Base-by-base conservation (phyloP, 108 stramenopile genomes). In the Nitzschia putrida region DNA sequence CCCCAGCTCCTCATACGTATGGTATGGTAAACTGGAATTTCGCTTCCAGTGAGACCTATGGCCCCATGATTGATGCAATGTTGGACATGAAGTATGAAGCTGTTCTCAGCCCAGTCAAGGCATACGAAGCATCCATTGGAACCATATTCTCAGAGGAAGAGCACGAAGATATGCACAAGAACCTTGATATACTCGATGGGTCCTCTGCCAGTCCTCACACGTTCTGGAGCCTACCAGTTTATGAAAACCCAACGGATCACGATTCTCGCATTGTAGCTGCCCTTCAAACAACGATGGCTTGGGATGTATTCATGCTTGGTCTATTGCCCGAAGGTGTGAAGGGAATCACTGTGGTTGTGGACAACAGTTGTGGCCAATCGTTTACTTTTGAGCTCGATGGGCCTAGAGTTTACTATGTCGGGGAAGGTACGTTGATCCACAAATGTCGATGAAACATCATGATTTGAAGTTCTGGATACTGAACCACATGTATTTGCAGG, bases 271-370 rank as follows among this genome's bases (percentile, higher is more conserved):
- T 14, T 8, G 61, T 64, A 2, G 45, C 22, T 3, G 61, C 22
- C 18, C 11, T 64, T 0, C 23, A 23, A 23, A 14, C 11, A 5
- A 13, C 12, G 3, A 16, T 18, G 44, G n/a, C 13, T 47, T 24
- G 44, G 61, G 61, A 20, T 16, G 45, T 45, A 3, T 42, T 64
- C 14, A 13, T 47, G 44, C 23, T 1, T 20, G 37, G 47, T 22
- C 25, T 64, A 23, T 45, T 64, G 14, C 61, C 61, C 5, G 45
- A 49, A 2, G 14, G 9, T 14, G 44, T 13, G 9, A 12, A 64
- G 1, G 61, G 61, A 22, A 47, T 49, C 43, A 18, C n/a, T 24
- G 20, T 45, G 18, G 61, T 64, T 54, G 2, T 60, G 5, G 39
- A 60, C 14, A 60, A 18, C 22, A 9, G 34, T 2, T 40, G 58